A percentile compares a stretch with the other conserved stretches of the same genome.
phyloP scores from a whole-genome alignment of 371 early-diverging fungal species.

The Capniomyces stellatus region DNA sequence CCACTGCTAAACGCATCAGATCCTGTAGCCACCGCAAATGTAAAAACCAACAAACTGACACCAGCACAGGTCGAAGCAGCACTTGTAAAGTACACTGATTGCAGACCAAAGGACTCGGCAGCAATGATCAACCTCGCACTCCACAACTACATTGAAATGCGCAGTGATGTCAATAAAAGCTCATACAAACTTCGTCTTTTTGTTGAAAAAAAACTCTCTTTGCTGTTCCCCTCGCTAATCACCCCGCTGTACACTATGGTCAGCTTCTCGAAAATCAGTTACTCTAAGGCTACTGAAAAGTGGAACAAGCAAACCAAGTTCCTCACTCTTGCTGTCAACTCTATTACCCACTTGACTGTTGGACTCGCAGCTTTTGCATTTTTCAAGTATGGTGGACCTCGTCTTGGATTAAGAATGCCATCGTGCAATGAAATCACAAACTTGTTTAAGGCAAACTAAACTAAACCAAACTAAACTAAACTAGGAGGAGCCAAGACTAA shows the following conservation, averaged over 20 bases:
- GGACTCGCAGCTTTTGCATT: background rate
- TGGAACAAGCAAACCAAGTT: conserved; percentile 19
- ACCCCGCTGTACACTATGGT: conserved; percentile 95
- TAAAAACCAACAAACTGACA: conserved; percentile 6
- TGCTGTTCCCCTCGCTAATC: conserved; percentile 42
- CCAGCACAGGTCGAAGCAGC: conserved; percentile 31
- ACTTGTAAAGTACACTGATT: conserved; percentile 47
- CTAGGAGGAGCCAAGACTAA: too few species aligned
- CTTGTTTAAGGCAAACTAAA: too few species aligned
- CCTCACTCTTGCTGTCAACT: conserved; percentile 1
- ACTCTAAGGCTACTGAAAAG: conserved; percentile 22
- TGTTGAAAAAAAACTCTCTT: conserved; percentile 57
- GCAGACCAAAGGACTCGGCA: conserved; percentile 57
- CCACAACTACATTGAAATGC: conserved; percentile 91
- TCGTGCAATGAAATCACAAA: background rate
- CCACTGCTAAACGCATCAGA: conserved; percentile 11
- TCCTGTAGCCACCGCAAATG: conserved; percentile 4
- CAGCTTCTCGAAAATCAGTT: conserved; percentile 73
- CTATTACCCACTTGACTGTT: background rate
- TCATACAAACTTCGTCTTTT: conserved; percentile 54
- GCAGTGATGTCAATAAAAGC: conserved; percentile 52
- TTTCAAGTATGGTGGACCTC: background rate
- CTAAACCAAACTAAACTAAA: too few species aligned
- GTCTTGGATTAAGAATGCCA: background rate
- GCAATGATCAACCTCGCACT: conserved; percentile 91